Evolutionary conservation across 331 rosid genomes (phyloP).

Genomic region (Spiraea crenata): DNA sequence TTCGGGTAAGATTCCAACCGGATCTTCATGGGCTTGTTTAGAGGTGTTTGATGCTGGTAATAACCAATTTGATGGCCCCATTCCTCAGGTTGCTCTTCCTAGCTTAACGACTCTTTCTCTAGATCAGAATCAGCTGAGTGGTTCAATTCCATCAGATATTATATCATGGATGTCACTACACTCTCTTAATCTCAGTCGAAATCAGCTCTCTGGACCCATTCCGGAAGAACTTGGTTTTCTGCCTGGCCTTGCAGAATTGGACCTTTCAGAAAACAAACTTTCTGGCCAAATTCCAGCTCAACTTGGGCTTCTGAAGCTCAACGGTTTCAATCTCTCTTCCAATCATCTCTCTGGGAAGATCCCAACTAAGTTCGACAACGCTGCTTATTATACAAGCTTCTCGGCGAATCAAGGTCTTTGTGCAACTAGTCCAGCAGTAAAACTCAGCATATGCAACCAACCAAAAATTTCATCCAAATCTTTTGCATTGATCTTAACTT

Average conservation of each 20-base stretch:
- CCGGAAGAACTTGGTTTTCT: conserved; percentile 44
- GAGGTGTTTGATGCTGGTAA: conserved; percentile 50
- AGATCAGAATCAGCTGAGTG: conserved; percentile 49
- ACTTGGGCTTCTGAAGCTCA: conserved; percentile 21
- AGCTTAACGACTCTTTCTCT: conserved; percentile 37
- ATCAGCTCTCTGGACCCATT: conserved; percentile 57
- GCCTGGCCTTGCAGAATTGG: conserved; percentile 42
- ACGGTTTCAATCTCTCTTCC: conserved; percentile 64
- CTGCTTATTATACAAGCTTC: conserved; percentile 47
- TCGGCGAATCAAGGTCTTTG: conserved; percentile 71
- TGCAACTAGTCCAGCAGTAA: conserved; percentile 25
- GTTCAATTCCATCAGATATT: conserved; percentile 49
- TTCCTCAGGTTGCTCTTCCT: conserved; percentile 59
- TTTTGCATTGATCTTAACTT: conserved; percentile 46
- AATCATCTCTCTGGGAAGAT: conserved; percentile 56
- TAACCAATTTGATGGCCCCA: conserved; percentile 54
- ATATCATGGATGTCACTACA: conserved; percentile 57
- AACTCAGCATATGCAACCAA: conserved; percentile 42
- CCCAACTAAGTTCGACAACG: conserved; percentile 43
- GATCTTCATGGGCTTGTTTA: conserved; percentile 51
- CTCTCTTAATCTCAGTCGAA: conserved; percentile 50
- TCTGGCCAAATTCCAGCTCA: conserved; percentile 54
- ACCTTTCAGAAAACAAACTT: conserved; percentile 71
- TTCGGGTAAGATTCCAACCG: conserved; percentile 60
- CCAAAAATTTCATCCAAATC: conserved; percentile 37